Percentiles rank a stretch among this genome's conserved stretches.
Evolutionary conservation across 1,139 yeast genomes (phyloP).

Genomic region (Yamadazyma trypodendri): DNA sequence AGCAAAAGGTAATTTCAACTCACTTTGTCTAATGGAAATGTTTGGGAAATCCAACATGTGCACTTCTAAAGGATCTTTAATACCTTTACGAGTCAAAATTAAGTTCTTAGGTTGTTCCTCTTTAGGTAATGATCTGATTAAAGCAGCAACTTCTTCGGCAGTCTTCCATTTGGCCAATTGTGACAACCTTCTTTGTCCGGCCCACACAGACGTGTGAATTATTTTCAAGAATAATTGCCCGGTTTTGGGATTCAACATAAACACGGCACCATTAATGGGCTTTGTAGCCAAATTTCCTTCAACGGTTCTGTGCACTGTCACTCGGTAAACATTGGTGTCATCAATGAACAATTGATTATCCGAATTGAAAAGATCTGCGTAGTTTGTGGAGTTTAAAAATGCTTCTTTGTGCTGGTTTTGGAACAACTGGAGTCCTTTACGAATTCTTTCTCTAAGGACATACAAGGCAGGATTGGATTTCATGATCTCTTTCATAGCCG

Average conservation of each 20-base stretch:
- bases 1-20: slow-evolving; percentile 84
- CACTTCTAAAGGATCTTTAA: slow-evolving; percentile 92
- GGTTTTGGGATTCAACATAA: slow-evolving; percentile 83
- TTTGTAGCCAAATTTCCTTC: slow-evolving; percentile 93
- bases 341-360: slow-evolving; percentile 85
- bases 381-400: slow-evolving; percentile 82
- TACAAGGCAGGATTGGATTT: slow-evolving; percentile 91
- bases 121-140: slow-evolving; percentile 81
- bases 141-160: slow-evolving; percentile 95
- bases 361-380: slow-evolving; percentile 83
- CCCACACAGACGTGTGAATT: slow-evolving; percentile 94
- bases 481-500: slow-evolving; percentile 93
- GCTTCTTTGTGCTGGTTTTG: slow-evolving; percentile 95
- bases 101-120: slow-evolving; percentile 95
- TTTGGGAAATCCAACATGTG: slow-evolving; percentile 97
- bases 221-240: slow-evolving; percentile 88
- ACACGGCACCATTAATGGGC: slow-evolving; percentile 91
- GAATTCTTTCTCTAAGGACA: slow-evolving; percentile 87
- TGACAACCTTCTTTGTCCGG: slow-evolving; percentile 93
- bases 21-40: slow-evolving; percentile 85
- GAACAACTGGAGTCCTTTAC: slow-evolving; percentile 90
- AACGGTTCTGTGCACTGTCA: slow-evolving; percentile 86
- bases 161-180: slow-evolving; percentile 98
- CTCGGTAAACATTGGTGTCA: slow-evolving; percentile 91
- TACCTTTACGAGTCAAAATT: slow-evolving; percentile 86